phyloP scores from a whole-genome alignment of 495 filamentous ascomycete species.

The Pyrenopolyporus hunteri region DNA sequence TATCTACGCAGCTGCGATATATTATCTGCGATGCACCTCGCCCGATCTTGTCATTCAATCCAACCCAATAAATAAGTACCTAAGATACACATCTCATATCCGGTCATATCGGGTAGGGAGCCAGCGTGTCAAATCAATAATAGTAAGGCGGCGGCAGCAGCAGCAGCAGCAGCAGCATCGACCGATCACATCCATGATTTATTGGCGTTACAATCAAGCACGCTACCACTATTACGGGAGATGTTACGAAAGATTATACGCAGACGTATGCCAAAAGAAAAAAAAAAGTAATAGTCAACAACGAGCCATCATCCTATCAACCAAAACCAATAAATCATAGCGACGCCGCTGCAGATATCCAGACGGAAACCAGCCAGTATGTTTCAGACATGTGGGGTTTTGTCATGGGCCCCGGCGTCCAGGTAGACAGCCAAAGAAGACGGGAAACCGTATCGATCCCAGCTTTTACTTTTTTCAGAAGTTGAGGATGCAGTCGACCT shows the following conservation, averaged over 20 bases:
- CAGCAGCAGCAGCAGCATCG: too few relatives aligned
- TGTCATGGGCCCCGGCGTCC: slow-evolving; percentile 20
- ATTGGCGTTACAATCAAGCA: slow-evolving; percentile 38
- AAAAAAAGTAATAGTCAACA: slow-evolving; percentile 12
- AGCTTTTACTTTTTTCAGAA: slow-evolving; percentile 27
- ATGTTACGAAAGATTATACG: slow-evolving; percentile 6
- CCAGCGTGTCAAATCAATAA: slow-evolving; percentile 37
- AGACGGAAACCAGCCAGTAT: slow-evolving; percentile 27
- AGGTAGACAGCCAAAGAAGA: slow-evolving; percentile 24
- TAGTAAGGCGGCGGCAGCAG: slow-evolving; percentile 7
- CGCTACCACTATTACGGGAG: slow-evolving; percentile 5
- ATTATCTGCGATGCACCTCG: slow-evolving; percentile 25
- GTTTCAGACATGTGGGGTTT: slow-evolving; percentile 34
- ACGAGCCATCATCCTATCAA: slow-evolving; percentile 8
- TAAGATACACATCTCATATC: too few relatives aligned
- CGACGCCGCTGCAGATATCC: slow-evolving; percentile 41
- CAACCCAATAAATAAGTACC: slow-evolving; percentile 12
- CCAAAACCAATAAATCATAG: slow-evolving; percentile 15
- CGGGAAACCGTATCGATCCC: slow-evolving; percentile 20
- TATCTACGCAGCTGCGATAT: slow-evolving; percentile 7
- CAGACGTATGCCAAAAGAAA: too few relatives aligned
- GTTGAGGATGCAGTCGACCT: slow-evolving; percentile 22
- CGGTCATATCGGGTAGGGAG: slow-evolving; percentile 4
- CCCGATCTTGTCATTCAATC: slow-evolving; percentile 29
- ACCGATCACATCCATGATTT: slow-evolving; percentile 27